Conservation (phyloP, 352 stramenopile species). For the Phytophthora lateralis region DNA sequence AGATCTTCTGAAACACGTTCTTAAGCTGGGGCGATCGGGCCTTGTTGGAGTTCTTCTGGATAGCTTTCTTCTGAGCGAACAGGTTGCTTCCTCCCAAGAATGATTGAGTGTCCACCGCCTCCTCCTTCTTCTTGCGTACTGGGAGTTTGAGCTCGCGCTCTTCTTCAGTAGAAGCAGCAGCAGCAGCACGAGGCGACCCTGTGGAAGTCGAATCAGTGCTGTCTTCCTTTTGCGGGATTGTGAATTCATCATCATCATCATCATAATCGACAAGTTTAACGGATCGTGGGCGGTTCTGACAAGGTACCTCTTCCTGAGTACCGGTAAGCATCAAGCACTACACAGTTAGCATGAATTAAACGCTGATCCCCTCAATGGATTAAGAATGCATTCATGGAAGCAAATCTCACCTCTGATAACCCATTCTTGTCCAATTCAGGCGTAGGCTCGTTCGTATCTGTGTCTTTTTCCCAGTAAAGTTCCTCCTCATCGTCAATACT, state of each 20-base stretch:
- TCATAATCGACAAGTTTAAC: constrained; percentile 79
- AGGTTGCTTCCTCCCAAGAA: constrained; percentile 59
- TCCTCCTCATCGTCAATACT: constrained; percentile 77
- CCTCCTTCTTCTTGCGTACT: constrained; percentile 59
- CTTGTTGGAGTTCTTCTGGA: constrained; percentile 39
- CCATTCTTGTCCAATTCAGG: constrained; percentile 44
- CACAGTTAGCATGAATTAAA: constrained; percentile 3
- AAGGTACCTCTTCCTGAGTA: constrained; percentile 53
- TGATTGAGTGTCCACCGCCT: constrained; percentile 46
- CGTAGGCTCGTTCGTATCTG: constrained; percentile 43
- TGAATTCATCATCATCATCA: constrained; percentile 63
- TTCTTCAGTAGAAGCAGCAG: constrained; percentile 30
- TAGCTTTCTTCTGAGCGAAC: constrained; percentile 52
- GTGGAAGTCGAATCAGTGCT: constrained; percentile 23
- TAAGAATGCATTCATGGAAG: background rate
- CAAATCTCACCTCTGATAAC: constrained; percentile 49
- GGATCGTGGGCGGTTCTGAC: constrained; percentile 44
- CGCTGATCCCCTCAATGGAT: background rate
- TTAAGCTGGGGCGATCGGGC: constrained; percentile 66
- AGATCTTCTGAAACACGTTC: constrained; percentile 82
- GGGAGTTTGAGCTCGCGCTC: constrained; percentile 68
- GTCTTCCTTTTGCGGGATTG: constrained; percentile 40
- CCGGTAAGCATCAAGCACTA: constrained; percentile 11
- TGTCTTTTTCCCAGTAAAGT: constrained; percentile 82
- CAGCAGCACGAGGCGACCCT: constrained; percentile 21